Evolutionary conservation across 768 basidiomycete species (phyloP).

Genomic region (Suillus luteus): DNA sequence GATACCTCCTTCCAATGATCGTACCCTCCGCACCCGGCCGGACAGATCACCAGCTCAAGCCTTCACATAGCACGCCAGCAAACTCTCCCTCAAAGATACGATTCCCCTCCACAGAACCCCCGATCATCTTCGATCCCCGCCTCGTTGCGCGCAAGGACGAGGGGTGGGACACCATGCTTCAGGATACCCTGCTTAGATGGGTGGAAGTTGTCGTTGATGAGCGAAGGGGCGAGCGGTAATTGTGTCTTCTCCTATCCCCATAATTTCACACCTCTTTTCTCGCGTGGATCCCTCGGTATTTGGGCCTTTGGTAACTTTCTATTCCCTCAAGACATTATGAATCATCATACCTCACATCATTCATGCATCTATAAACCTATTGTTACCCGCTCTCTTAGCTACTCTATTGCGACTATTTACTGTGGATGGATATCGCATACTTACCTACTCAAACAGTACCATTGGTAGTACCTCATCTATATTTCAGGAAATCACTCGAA

Average conservation of each 20-base stretch:
- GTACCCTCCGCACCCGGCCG: slow-evolving; percentile 45
- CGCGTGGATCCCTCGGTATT: background rate
- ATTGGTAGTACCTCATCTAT: background rate
- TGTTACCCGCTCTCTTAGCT: background rate
- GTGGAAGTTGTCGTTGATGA: slow-evolving; percentile 69
- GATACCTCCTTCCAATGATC: slow-evolving; percentile 74
- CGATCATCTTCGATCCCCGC: slow-evolving; percentile 70
- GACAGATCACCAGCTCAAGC: slow-evolving; percentile 28
- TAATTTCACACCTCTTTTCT: background rate
- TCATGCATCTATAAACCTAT: slow-evolving; percentile 1
- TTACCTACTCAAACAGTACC: background rate
- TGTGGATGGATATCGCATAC: slow-evolving; percentile 1
- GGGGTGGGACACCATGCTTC: slow-evolving; percentile 84
- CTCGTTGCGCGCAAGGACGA: slow-evolving; percentile 70
- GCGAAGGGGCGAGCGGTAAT: slow-evolving; percentile 43
- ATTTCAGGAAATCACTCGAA: background rate
- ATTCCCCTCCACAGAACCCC: slow-evolving; percentile 45
- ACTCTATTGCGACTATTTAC: slow-evolving; percentile 2
- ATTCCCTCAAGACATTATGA: background rate
- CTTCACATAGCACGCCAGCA: slow-evolving; percentile 23
- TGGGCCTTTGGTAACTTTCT: background rate
- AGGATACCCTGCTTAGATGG: slow-evolving; percentile 64
- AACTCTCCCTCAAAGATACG: slow-evolving; percentile 36
- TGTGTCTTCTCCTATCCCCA: background rate
- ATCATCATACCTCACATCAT: slow-evolving; percentile 2